Percentiles rank a stretch among this genome's conserved stretches.
phyloP scores from a whole-genome alignment of 2,329 filamentous ascomycete species.

The Monilinia vaccinii-corymbosi region DNA sequence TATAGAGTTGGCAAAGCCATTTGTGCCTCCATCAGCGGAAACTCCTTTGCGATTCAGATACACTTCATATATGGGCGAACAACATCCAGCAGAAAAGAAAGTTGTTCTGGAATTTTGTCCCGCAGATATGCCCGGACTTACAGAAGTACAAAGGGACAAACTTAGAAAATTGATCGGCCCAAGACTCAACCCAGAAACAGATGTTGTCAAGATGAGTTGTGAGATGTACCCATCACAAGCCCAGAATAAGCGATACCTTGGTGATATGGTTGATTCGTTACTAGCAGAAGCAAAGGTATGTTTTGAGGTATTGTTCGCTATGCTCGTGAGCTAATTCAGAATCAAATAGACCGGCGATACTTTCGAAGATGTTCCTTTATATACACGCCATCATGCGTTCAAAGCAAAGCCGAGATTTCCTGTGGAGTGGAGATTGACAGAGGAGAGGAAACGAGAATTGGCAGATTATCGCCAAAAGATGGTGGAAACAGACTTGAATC shows the following conservation, averaged over 20 bases:
- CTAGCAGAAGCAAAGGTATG: slow-evolving; percentile 62
- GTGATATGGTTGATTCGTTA: slow-evolving; percentile 65
- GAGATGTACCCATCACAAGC: slow-evolving; percentile 82
- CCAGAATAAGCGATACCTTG: slow-evolving; percentile 94
- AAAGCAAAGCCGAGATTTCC: slow-evolving; percentile 66
- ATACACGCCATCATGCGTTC: slow-evolving; percentile 73
- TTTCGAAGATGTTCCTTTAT: slow-evolving; percentile 83
- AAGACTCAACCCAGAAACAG: slow-evolving; percentile 78
- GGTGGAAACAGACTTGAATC: slow-evolving; percentile 45
- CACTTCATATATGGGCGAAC: slow-evolving; percentile 91
- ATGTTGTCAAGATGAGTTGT: slow-evolving; percentile 80
- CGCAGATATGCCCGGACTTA: slow-evolving; percentile 59
- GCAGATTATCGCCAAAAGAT: slow-evolving; percentile 47
- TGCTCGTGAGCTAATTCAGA: slow-evolving; percentile 14
- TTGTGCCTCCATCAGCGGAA: slow-evolving; percentile 56
- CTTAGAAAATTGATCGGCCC: slow-evolving; percentile 78
- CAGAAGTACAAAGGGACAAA: slow-evolving; percentile 61
- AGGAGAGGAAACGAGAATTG: slow-evolving; percentile 56
- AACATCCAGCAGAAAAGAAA: slow-evolving; percentile 84
- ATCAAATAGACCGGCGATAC: slow-evolving; percentile 58
- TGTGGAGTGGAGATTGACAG: slow-evolving; percentile 70
- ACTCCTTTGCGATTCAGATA: slow-evolving; percentile 87
- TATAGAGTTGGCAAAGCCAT: slow-evolving; percentile 74
- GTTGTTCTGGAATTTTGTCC: slow-evolving; percentile 87
- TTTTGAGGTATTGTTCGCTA: background rate